phyloP scores from a whole-genome alignment of 176 grass and related monocot species.

The Aegilops sharonensis region DNA sequence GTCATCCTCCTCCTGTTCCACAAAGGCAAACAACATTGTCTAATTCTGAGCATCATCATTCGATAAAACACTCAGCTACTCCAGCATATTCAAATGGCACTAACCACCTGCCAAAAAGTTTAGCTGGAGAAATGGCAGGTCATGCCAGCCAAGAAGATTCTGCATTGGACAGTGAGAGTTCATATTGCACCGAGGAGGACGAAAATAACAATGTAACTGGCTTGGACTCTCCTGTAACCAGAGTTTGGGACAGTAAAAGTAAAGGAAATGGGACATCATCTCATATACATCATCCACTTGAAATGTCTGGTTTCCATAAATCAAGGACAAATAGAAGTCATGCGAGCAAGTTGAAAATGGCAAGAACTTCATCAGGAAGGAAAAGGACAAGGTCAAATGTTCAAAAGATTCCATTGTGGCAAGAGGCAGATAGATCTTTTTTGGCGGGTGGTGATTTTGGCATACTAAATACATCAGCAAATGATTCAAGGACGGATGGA shows the following conservation, averaged over 20 bases:
- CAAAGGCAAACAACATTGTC: conserved; percentile 22
- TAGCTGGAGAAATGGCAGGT: conserved; percentile 44
- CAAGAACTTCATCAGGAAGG: conserved; percentile 57
- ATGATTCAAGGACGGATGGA: conserved; percentile 49
- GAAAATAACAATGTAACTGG: conserved; percentile 86
- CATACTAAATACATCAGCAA: conserved; percentile 45
- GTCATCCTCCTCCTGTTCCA: conserved; percentile 3
- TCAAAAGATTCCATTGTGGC: conserved; percentile 60
- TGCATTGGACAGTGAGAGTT: conserved; percentile 66
- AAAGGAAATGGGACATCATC: conserved; percentile 65
- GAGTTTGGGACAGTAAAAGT: conserved; percentile 98
- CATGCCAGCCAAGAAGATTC: conserved; percentile 52
- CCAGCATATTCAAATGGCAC: conserved; percentile 45
- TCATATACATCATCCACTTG: conserved; percentile 94
- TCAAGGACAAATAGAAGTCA: conserved; percentile 63
- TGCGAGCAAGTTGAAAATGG: conserved; percentile 57
- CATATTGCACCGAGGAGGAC: conserved; percentile 61
- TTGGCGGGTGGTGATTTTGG: conserved; percentile 54
- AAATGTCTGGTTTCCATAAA: conserved; percentile 58
- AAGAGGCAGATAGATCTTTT: conserved; percentile 67
- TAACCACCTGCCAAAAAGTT: conserved; percentile 22
- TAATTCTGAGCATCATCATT: conserved; percentile 27
- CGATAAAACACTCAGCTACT: conserved; percentile 28
- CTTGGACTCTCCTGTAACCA: conserved; percentile 90
- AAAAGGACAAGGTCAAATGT: conserved; percentile 68